Evolutionary conservation across 495 filamentous ascomycete genomes (phyloP).

Genomic region (Hyaloscypha bicolor): DNA sequence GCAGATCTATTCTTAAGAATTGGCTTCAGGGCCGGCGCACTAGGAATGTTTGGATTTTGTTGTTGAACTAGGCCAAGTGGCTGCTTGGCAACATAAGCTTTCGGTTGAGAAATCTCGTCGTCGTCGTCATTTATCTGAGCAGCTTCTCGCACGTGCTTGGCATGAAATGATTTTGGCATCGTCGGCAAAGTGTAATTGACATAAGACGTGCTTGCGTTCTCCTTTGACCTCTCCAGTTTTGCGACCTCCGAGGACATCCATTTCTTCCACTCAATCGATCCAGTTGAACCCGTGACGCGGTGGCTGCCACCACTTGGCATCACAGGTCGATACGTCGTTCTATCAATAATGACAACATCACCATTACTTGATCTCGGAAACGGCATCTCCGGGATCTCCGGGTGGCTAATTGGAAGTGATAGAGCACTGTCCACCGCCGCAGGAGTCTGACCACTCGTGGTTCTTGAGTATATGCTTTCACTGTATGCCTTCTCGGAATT

Average conservation of each 20-base stretch:
- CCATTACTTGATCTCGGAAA: conserved; percentile 38
- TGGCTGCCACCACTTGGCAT: conserved; percentile 29
- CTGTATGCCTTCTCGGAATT: conserved; percentile 38
- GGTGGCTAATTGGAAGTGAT: conserved; percentile 9
- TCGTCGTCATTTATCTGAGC: conserved; percentile 60
- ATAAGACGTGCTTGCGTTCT: conserved; percentile 27
- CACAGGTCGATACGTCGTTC: conserved; percentile 39
- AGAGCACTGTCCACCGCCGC: conserved; percentile 23
- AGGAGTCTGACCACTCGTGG: conserved; percentile 49
- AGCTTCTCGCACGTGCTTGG: conserved; percentile 59
- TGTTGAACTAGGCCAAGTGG: conserved; percentile 29
- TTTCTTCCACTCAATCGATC: conserved; percentile 55
- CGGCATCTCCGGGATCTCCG: conserved; percentile 20
- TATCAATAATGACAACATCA: conserved; percentile 46
- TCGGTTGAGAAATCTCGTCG: conserved; percentile 28
- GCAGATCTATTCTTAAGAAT: conserved; percentile 29
- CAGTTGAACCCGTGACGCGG: conserved; percentile 42
- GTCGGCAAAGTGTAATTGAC: conserved; percentile 42
- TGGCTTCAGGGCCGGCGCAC: conserved; percentile 18
- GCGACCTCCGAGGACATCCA: conserved; percentile 54
- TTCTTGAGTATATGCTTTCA: conserved; percentile 60
- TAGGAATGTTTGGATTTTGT: conserved; percentile 21
- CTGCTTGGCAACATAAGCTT: conserved; percentile 18
- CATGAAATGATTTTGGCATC: conserved; percentile 34
- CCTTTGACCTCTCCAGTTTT: conserved; percentile 45